Percentiles rank a stretch among this genome's conserved stretches.
Evolutionary conservation across 2,329 filamentous ascomycete genomes (phyloP).

Genomic region (Chaetomium globosum): DNA sequence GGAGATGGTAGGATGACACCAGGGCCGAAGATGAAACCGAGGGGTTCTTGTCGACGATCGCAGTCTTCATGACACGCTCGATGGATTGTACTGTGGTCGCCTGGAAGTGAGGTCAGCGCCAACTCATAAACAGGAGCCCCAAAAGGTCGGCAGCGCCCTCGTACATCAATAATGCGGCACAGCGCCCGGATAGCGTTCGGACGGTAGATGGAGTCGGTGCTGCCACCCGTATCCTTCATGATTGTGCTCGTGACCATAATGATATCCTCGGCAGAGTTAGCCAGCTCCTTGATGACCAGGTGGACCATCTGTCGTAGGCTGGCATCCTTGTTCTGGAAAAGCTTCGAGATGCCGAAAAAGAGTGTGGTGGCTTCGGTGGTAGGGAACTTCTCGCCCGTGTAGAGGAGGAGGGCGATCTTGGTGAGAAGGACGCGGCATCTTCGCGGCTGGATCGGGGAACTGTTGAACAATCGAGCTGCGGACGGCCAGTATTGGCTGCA

Average conservation of each 20-base stretch:
- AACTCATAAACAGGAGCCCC: not conserved
- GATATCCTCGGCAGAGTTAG: constrained; percentile 92
- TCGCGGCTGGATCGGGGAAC: constrained; percentile 92
- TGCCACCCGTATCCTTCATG: constrained; percentile 98
- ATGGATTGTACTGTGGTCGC: constrained; percentile 96
- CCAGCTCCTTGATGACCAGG: constrained; percentile 95
- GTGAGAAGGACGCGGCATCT: constrained; percentile 97
- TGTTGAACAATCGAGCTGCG: constrained; percentile 94
- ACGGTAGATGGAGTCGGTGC: constrained; percentile 89
- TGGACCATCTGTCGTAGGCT: constrained; percentile 98
- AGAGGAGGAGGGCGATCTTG: constrained; percentile 94
- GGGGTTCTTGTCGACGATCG: constrained; percentile 98
- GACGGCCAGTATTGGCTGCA: constrained; percentile 22
- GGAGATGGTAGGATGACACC: constrained; percentile 95
- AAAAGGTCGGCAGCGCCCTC: constrained; percentile 39
- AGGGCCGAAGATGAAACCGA: constrained; percentile 95
- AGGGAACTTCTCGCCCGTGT: constrained; percentile 95
- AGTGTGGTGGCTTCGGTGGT: constrained; percentile 96
- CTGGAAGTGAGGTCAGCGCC: constrained; percentile 49
- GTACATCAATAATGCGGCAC: constrained; percentile 93
- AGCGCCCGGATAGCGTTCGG: constrained; percentile 95
- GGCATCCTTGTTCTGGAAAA: constrained; percentile 99
- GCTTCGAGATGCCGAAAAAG: constrained; percentile 98
- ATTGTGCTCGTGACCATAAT: constrained; percentile 99
- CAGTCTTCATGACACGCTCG: constrained; percentile 97